Conservation (phyloP, 2,329 filamentous ascomycete genomes). For the Onygena corvina region DNA sequence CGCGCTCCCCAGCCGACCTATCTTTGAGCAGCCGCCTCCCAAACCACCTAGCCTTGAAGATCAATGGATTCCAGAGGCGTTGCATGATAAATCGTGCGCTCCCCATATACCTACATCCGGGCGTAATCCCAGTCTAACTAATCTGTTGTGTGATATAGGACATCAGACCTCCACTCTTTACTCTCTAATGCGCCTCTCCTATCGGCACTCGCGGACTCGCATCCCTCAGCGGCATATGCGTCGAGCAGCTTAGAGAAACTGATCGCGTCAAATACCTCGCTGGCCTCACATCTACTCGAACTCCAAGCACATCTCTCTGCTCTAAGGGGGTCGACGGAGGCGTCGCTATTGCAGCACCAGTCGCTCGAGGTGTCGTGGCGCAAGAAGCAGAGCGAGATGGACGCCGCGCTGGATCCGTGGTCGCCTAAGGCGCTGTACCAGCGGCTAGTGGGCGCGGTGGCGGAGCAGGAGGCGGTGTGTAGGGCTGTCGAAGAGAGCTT, state of each 20-base stretch:
- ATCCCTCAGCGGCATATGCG: constrained; percentile 58
- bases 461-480: constrained; percentile 73
- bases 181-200: constrained; percentile 58
- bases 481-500: constrained; percentile 86
- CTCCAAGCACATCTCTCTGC: constrained; percentile 38
- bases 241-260: constrained; percentile 52
- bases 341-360: constrained; percentile 68
- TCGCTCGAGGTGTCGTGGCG: constrained; percentile 88
- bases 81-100: constrained; percentile 70
- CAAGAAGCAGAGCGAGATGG: constrained; percentile 78
- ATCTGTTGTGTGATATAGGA: constrained; percentile 17
- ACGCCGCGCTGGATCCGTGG: constrained; percentile 70
- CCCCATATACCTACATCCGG: constrained; percentile 1
- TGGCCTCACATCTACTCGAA: constrained; percentile 42
- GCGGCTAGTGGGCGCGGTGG: constrained; percentile 59
- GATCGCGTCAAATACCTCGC: constrained; percentile 58
- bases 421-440: constrained; percentile 79
- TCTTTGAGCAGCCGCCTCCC: constrained; percentile 16
- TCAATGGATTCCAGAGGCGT: constrained; percentile 59
- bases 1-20: constrained; percentile 13
- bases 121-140: constrained; percentile 13
- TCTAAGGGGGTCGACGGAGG: constrained; percentile 57
- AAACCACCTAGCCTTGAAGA: constrained; percentile 41
- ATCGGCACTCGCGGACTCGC: constrained; percentile 60
- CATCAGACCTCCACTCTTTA: constrained; percentile 56